phyloP scores from a whole-genome alignment of 169 alveolate genomes.

The Perkinsus marinus region DNA sequence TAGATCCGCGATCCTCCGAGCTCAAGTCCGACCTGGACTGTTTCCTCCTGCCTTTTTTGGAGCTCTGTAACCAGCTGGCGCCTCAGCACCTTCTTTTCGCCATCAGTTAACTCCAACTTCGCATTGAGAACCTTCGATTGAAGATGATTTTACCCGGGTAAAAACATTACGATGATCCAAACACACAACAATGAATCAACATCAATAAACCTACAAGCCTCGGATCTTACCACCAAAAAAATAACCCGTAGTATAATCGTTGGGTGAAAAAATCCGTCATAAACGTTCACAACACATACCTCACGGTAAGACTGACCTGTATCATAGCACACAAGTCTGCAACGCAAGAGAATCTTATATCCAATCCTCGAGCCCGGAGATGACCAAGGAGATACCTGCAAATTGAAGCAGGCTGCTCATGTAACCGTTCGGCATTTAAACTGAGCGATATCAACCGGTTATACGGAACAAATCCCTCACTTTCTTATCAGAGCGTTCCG shows the following conservation, averaged over 20 bases:
- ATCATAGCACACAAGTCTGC: background rate
- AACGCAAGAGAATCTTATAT: background rate
- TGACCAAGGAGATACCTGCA: background rate
- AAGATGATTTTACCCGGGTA: no score
- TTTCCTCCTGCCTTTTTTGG: background rate
- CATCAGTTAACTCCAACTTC: background rate
- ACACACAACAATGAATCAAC: no score
- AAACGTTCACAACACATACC: no score
- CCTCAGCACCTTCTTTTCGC: background rate
- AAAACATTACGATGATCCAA: no score
- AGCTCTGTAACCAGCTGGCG: background rate
- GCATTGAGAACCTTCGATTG: background rate
- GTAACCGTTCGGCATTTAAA: background rate
- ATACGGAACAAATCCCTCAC: background rate
- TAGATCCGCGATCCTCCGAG: no score
- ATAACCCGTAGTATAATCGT: no score
- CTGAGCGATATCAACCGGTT: background rate
- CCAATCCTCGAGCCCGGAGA: background rate
- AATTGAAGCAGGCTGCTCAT: background rate
- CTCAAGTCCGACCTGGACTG: background rate
- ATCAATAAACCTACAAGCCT: no score
- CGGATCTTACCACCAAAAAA: no score
- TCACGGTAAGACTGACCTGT: background rate
- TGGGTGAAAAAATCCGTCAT: no score
- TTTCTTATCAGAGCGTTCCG: no score